Percentiles rank a stretch among this genome's conserved stretches.
phyloP scores from a whole-genome alignment of 371 early-diverging fungal genomes.

The Gilbertella persicaria region DNA sequence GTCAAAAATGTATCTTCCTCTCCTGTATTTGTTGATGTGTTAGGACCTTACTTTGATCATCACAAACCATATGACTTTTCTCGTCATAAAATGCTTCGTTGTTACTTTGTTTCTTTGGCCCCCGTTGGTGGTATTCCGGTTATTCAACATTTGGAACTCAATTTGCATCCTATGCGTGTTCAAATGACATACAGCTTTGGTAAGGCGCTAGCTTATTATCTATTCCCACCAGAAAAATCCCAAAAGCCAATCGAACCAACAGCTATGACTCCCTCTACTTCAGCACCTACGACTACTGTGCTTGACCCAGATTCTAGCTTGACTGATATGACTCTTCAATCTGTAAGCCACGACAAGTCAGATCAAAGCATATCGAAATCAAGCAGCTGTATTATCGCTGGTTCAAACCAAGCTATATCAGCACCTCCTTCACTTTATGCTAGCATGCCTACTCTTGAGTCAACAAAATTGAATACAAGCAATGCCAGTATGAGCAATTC shows the following conservation, averaged over 20 bases:
- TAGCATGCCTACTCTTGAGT: neutral
- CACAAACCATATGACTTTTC: conserved; percentile 58
- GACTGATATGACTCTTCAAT: neutral
- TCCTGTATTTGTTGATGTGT: conserved; percentile 54
- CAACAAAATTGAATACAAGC: neutral
- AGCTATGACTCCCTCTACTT: conserved; percentile 4
- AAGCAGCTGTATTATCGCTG: neutral
- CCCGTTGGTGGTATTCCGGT: conserved; percentile 85
- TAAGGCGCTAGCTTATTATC: conserved; percentile 66
- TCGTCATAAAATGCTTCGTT: conserved; percentile 80
- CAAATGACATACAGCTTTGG: conserved; percentile 82
- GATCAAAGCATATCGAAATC: neutral
- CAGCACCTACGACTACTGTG: conserved; percentile 2
- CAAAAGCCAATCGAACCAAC: conserved; percentile 4
- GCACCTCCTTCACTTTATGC: neutral
- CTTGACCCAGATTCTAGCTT: neutral
- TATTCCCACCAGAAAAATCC: conserved; percentile 68
- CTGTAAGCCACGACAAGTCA: neutral
- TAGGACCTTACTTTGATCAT: conserved; percentile 61
- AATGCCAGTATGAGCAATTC: neutral
- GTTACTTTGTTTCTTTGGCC: conserved; percentile 71
- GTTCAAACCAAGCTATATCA: neutral
- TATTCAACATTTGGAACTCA: conserved; percentile 83
- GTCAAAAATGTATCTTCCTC: conserved; percentile 56
- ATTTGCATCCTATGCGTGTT: conserved; percentile 74